These are phyloP conservation scores for Pilobolus umbonatus DNA, from an alignment of 192 early-diverging fungal genomes.

Conservation along the genomic window DNA sequence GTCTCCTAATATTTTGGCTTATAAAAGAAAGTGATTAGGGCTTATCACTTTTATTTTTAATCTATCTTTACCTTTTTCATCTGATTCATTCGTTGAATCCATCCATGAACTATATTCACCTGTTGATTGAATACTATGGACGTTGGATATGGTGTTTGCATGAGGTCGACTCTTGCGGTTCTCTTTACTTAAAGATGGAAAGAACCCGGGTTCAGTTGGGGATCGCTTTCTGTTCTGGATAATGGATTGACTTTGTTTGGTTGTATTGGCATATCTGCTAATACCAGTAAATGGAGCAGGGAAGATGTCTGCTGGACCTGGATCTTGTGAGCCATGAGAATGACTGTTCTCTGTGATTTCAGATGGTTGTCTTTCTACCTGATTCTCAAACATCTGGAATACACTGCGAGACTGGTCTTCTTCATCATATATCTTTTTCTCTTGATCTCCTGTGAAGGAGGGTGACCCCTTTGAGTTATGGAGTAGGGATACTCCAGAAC, in stretches of 20 bases:
- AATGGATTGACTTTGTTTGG: slow-evolving; percentile 9
- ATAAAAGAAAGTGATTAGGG: background rate
- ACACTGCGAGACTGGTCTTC: slow-evolving; percentile 1
- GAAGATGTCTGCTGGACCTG: slow-evolving; percentile 21
- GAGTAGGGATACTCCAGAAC: slow-evolving; percentile 82
- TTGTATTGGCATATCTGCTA: slow-evolving; percentile 19
- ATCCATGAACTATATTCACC: background rate
- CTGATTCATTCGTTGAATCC: background rate
- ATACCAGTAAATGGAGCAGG: slow-evolving; percentile 25
- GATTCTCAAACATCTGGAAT: slow-evolving; percentile 22
- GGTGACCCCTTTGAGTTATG: slow-evolving; percentile 41
- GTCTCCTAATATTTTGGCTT: too few species aligned
- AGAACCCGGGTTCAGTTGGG: background rate
- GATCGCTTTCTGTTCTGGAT: background rate
- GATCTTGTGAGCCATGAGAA: slow-evolving; percentile 9
- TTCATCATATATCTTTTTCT: background rate
- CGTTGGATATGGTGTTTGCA: slow-evolving; percentile 12
- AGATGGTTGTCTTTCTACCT: background rate
- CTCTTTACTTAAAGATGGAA: background rate
- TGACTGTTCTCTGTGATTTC: background rate
- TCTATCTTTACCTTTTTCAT: background rate
- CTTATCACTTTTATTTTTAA: too few species aligned
- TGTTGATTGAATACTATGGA: too few species aligned
- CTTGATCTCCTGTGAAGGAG: background rate
- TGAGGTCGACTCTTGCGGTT: background rate